phyloP scores from a whole-genome alignment of 225 moss, liverwort and hornwort species.

The Climacium dendroides region DNA sequence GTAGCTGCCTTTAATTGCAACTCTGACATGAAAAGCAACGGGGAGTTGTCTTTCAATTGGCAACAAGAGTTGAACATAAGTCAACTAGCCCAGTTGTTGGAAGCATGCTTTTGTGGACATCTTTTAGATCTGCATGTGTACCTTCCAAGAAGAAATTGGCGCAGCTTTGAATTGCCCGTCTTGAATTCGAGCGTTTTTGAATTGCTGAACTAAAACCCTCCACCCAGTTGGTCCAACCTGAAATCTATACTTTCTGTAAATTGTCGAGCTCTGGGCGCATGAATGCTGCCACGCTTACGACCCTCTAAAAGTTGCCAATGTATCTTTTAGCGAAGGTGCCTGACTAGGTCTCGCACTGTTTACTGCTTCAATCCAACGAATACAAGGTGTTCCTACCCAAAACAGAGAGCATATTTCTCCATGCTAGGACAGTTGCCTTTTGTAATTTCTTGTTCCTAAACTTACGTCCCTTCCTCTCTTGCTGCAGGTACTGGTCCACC shows the following conservation, averaged over 20 bases:
- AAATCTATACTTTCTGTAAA: neutral
- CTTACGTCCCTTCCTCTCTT: neutral
- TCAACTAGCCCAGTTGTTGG: too few relatives aligned
- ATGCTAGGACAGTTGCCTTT: too few relatives aligned
- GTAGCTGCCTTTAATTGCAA: too few relatives aligned
- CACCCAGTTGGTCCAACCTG: neutral
- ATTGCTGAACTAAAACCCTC: neutral
- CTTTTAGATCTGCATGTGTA: neutral
- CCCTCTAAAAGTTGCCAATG: neutral
- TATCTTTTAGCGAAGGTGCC: neutral
- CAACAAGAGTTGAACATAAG: too few relatives aligned
- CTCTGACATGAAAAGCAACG: neutral
- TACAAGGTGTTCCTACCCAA: neutral
- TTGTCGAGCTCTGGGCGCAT: neutral
- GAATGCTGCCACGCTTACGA: neutral
- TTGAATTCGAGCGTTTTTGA: neutral
- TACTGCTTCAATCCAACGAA: neutral
- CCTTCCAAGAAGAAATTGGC: too few relatives aligned
- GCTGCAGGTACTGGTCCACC: constrained; percentile 24
- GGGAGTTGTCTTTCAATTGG: neutral
- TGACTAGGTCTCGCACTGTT: neutral
- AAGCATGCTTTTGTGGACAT: too few relatives aligned
- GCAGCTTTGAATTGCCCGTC: neutral
- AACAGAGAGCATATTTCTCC: too few relatives aligned
- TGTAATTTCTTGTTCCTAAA: neutral